Evolutionary conservation across 805 yeast genomes (phyloP).

Genomic region (Sugiyamaella floridensis): DNA sequence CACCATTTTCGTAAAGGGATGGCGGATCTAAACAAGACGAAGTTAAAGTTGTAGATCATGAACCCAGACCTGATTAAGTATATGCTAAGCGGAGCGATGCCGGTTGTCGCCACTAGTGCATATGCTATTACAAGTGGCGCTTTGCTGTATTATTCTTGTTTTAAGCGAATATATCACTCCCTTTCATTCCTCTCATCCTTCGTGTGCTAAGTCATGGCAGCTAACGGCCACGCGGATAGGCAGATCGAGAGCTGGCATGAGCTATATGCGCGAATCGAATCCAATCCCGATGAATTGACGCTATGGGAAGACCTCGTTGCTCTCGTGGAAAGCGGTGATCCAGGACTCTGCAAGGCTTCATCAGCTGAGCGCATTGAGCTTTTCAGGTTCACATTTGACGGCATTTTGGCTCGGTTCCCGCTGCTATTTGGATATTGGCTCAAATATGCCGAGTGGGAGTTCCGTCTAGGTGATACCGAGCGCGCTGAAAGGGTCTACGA

Average conservation of each 20-base stretch:
- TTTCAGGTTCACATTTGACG: conserved; percentile 26
- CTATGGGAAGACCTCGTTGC: conserved; percentile 31
- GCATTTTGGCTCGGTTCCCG: conserved; percentile 31
- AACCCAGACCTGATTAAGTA: too few relatives aligned
- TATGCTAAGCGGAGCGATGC: too few relatives aligned
- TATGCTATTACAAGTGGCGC: too few relatives aligned
- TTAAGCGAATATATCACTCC: not conserved
- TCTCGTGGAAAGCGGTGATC: conserved; percentile 18
- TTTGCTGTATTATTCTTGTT: too few relatives aligned
- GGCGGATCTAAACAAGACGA: too few relatives aligned
- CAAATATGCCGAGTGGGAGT: conserved; percentile 34
- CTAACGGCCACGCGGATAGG: not conserved
- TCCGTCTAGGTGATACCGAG: conserved; percentile 27
- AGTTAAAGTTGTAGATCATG: too few relatives aligned
- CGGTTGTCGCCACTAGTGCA: too few relatives aligned
- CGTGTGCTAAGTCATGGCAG: conserved; percentile 1
- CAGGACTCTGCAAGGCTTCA: conserved; percentile 26
- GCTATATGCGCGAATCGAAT: conserved; percentile 11
- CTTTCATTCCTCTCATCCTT: not conserved
- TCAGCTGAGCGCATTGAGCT: conserved; percentile 23
- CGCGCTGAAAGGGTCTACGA: conserved; percentile 29
- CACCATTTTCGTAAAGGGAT: too few relatives aligned
- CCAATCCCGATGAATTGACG: conserved; percentile 28
- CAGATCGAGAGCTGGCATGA: conserved; percentile 16
- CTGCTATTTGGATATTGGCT: conserved; percentile 38